Base-by-base conservation (phyloP, 371 early-diverging fungal species). In the Amoeboaphelidium occidentale region DNA sequence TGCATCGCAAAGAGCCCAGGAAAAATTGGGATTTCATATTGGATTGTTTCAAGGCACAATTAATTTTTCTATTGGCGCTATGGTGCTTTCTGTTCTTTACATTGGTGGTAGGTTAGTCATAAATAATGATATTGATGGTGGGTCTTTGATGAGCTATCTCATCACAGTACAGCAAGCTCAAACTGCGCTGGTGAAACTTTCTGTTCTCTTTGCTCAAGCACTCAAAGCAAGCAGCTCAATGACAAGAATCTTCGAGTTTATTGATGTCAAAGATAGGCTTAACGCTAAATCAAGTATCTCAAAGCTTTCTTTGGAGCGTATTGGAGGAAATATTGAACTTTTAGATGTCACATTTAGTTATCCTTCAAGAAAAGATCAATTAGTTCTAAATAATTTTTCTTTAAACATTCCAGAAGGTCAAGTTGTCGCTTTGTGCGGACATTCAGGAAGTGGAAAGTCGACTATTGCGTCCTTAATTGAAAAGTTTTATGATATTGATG, bases 371-470 rank as follows among this genome's bases (percentile, higher is more conserved):
- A 57, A 58, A 13, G 61, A 62, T n/a, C 47, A 44, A 1, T n/a
- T 42, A 17, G 46, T 69, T 25, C 55, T 68, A 17, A 27, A 55
- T n/a, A 23, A 55, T 22, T 67, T 68, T 45, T 53, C 23, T 42
- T 61, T 65, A 45, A 25, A 23, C 17, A 55, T 75, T 17, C 59
- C 60, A 3, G 55, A 56, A 32, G 74, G 74, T 1, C 61, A 63
- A 25, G 64, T 65, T 23, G 58, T 74, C 23, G 72, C 68, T 4
- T 51, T 75, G 1, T 55, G 64, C 42, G 76, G 76, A 1, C 49
- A 55, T 20, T 62, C 59, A 54, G 76, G 76, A 25, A 55, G 61
- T 43, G 76, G 76, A 45, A 75, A 75, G 51, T 60, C 61, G 14
- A 69, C 70, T 2, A 55, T 72, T 27, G 51, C 64, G 6, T 55